A percentile compares a stretch with the other conserved stretches of the same genome.
These are phyloP conservation scores for Lachancea dasiensis DNA, from an alignment of 805 yeast genomes.

Conservation along the genomic window DNA sequence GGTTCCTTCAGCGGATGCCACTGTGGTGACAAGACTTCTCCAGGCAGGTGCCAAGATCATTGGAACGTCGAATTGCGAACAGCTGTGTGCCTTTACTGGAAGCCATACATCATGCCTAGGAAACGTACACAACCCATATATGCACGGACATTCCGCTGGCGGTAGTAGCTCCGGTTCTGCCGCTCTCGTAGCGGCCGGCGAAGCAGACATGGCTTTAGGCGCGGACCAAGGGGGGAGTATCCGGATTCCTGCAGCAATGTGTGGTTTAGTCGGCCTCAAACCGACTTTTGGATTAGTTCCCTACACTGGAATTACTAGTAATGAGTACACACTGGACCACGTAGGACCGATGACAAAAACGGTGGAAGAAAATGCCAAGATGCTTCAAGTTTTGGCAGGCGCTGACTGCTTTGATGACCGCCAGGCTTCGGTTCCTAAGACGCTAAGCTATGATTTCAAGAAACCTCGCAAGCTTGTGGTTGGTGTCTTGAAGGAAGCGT, in stretches of 20 bases:
- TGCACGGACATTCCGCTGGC: slow-evolving; percentile 36
- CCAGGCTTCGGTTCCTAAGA: background rate
- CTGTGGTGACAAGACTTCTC: slow-evolving; percentile 32
- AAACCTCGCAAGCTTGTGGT: background rate
- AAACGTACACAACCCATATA: slow-evolving; percentile 40
- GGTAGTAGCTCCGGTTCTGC: slow-evolving; percentile 54
- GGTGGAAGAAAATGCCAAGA: slow-evolving; percentile 32
- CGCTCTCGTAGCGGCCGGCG: slow-evolving; percentile 43
- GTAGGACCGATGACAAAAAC: slow-evolving; percentile 37
- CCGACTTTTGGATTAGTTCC: slow-evolving; percentile 43
- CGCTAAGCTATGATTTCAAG: background rate
- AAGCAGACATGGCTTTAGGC: slow-evolving; percentile 41
- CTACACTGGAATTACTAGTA: slow-evolving; percentile 34
- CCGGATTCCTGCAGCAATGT: slow-evolving; percentile 43
- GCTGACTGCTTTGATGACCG: background rate
- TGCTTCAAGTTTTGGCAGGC: slow-evolving; percentile 32
- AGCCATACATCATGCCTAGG: slow-evolving; percentile 38
- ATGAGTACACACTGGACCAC: slow-evolving; percentile 34
- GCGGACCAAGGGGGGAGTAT: slow-evolving; percentile 50
- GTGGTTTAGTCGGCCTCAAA: slow-evolving; percentile 42
- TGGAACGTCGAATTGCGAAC: slow-evolving; percentile 36
- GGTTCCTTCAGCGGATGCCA: slow-evolving; percentile 34
- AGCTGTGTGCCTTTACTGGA: slow-evolving; percentile 32
- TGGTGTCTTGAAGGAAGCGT: background rate
- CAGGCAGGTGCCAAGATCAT: slow-evolving; percentile 33